Conservation (phyloP, 306 rosid species). For the Lagenaria siceraria region DNA sequence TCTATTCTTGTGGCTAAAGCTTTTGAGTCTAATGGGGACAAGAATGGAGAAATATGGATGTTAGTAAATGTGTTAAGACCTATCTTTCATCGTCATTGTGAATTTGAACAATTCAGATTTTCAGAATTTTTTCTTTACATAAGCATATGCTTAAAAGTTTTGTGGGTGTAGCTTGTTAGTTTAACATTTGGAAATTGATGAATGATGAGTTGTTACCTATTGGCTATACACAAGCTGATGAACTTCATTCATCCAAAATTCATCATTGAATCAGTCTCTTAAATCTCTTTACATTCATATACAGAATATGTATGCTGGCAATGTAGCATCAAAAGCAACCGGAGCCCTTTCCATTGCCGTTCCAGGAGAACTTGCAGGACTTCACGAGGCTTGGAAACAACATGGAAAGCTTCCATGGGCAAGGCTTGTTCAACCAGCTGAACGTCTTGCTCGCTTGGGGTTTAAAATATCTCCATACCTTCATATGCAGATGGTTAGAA, state of each 20-base stretch:
- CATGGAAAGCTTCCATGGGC: slow-evolving; percentile 73
- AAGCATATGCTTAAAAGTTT: background rate
- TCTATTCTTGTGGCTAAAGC: background rate
- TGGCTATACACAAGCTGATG: background rate
- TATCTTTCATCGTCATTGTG: background rate
- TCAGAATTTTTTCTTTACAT: background rate
- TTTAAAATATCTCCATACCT: slow-evolving; percentile 60
- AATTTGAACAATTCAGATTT: background rate
- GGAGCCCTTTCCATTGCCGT: slow-evolving; percentile 62
- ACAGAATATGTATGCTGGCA: slow-evolving; percentile 66
- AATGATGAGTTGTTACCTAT: background rate
- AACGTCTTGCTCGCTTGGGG: slow-evolving; percentile 51
- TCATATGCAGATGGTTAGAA: slow-evolving; percentile 32
- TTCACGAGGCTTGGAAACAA: slow-evolving; percentile 51
- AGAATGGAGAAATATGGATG: background rate
- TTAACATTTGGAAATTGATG: background rate
- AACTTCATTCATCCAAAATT: background rate
- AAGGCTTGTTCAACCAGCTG: slow-evolving; percentile 58
- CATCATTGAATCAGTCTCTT: background rate
- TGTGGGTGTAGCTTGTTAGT: background rate
- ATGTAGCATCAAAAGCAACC: slow-evolving; percentile 29
- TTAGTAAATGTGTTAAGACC: background rate
- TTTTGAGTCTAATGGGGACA: too few species aligned
- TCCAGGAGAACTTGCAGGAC: slow-evolving; percentile 80
- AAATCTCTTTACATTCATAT: background rate